Evolutionary conservation across 257 asterid species (phyloP).

Genomic region (Fraxinus quadrangulata): DNA sequence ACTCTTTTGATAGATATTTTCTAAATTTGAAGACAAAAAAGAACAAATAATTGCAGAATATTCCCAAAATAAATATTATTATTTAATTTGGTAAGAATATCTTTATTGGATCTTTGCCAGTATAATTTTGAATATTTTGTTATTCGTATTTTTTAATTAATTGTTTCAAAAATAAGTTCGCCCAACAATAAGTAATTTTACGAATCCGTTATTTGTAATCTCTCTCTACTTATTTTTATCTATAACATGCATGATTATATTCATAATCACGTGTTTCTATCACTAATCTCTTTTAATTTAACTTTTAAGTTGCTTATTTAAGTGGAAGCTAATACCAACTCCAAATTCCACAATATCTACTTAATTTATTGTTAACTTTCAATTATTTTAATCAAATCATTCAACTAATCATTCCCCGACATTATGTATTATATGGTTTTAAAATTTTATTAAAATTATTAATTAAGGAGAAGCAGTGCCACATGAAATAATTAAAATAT

Average conservation of each 20-base stretch:
- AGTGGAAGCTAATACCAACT: background rate
- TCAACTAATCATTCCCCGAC: slow-evolving; percentile 36
- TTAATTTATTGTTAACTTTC: background rate
- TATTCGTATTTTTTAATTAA: too few relatives aligned
- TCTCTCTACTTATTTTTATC: background rate
- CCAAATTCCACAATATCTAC: background rate
- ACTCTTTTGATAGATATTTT: too few relatives aligned
- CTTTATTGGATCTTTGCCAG: background rate
- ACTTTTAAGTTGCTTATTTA: background rate
- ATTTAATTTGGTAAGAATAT: too few relatives aligned
- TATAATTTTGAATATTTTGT: too few relatives aligned
- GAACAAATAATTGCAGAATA: background rate
- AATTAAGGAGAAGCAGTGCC: slow-evolving; percentile 1
- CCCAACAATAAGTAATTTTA: too few relatives aligned
- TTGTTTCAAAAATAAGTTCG: background rate
- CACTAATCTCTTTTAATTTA: slow-evolving; percentile 1
- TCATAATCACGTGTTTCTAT: slow-evolving; percentile 15
- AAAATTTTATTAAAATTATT: background rate
- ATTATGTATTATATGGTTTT: background rate
- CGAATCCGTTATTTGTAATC: background rate
- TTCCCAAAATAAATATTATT: background rate
- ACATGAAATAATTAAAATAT: slow-evolving; percentile 14
- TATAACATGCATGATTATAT: background rate
- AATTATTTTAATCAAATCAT: slow-evolving; percentile 30
- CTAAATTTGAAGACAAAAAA: too few relatives aligned